Conservation (phyloP, 2,329 filamentous ascomycete species). For the Sporothrix globosa region DNA sequence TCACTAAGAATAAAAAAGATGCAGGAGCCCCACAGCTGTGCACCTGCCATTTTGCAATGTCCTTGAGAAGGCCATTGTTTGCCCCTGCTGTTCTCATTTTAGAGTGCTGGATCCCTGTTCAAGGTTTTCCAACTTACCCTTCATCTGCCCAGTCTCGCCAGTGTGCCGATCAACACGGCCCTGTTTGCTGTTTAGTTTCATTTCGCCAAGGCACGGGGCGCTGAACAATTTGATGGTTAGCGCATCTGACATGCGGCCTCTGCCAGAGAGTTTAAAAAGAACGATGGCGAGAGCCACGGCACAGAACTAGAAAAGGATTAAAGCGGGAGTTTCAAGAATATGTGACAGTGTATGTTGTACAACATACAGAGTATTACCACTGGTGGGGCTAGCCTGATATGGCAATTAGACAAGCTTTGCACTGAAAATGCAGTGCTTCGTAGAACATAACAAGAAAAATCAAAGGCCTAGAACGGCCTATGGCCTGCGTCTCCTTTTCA, state of each 20-base stretch:
- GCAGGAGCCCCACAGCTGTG: not conserved
- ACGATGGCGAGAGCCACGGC: not conserved
- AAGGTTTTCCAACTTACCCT: not conserved
- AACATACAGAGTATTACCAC: not conserved
- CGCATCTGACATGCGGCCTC: not conserved
- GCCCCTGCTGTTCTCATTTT: not conserved
- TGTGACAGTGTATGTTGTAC: constrained; percentile 1
- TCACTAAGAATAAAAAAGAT: not conserved
- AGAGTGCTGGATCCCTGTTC: not conserved
- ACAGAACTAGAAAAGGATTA: not conserved
- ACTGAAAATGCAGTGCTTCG: not conserved
- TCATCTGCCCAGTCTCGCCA: no score
- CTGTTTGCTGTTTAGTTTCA: not conserved
- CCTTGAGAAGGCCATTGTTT: not conserved
- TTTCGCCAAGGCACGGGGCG: constrained; percentile 10
- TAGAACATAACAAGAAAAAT: not conserved
- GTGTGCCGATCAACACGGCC: not conserved
- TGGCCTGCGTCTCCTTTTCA: not conserved
- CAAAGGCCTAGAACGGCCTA: constrained; percentile 9
- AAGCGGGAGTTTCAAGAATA: not conserved
- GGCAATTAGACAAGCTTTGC: constrained; percentile 21
- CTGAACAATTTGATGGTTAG: constrained; percentile 17
- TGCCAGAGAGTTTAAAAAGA: not conserved
- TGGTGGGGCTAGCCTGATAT: constrained; percentile 11
- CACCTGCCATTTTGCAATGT: not conserved